Evolutionary conservation across 306 rosid species (phyloP).

Genomic region (Acacia melanoxylon): DNA sequence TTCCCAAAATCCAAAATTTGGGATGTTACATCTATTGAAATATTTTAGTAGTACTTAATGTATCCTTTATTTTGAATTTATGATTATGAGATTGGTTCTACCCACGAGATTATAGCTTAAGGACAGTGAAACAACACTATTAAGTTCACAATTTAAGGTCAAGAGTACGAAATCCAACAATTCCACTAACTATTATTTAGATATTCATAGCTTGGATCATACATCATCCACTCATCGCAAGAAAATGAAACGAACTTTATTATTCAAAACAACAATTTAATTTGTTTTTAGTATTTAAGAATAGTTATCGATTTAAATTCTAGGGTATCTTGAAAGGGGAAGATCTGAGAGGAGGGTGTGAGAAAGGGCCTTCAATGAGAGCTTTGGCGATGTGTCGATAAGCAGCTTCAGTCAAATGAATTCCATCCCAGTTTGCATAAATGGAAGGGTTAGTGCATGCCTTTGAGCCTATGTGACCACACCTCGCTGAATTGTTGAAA

Average conservation of each 20-base stretch:
- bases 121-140: too few species aligned
- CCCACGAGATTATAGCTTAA: too few species aligned
- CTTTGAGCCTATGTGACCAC: slow-evolving; percentile 50
- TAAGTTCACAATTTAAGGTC: too few species aligned
- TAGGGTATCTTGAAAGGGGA: slow-evolving; percentile 26
- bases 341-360: slow-evolving; percentile 41
- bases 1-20: too few species aligned
- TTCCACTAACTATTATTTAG: too few species aligned
- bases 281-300: neutral
- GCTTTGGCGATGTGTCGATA: slow-evolving; percentile 39
- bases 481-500: slow-evolving; percentile 56
- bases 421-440: slow-evolving; percentile 66
- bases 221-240: neutral
- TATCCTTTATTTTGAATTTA: too few species aligned
- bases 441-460: slow-evolving; percentile 52
- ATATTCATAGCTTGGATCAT: too few species aligned
- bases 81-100: too few species aligned
- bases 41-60: too few species aligned
- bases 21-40: too few species aligned
- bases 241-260: neutral
- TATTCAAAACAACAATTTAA: neutral
- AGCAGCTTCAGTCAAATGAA: slow-evolving; percentile 49
- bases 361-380: slow-evolving; percentile 46
- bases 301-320: neutral
- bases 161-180: too few species aligned